These are phyloP conservation scores for Candida buenavistaensis DNA, from an alignment of 1,139 yeast species.

Conservation along the genomic window DNA sequence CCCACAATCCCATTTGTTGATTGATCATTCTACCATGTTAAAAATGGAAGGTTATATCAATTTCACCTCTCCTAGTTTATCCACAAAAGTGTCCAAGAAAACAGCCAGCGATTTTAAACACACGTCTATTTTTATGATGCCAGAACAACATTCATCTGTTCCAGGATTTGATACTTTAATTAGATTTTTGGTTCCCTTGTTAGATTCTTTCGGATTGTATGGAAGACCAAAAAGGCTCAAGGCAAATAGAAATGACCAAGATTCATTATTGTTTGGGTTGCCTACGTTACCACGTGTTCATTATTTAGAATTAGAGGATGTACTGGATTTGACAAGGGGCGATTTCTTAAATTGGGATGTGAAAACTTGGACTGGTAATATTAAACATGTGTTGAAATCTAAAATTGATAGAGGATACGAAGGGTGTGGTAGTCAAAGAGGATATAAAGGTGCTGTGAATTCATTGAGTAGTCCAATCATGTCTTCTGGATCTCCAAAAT, in stretches of 20 bases:
- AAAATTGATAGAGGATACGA: constrained; percentile 74
- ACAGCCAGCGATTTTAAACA: constrained; percentile 58
- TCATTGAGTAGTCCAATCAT: constrained; percentile 39
- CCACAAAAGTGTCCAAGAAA: constrained; percentile 41
- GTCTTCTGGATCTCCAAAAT: constrained; percentile 12
- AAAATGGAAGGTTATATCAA: constrained; percentile 81
- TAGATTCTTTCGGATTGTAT: constrained; percentile 84
- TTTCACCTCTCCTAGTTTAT: constrained; percentile 49
- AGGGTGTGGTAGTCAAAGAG: constrained; percentile 77
- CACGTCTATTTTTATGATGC: constrained; percentile 90
- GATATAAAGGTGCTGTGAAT: constrained; percentile 57
- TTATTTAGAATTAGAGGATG: constrained; percentile 53
- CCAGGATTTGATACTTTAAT: constrained; percentile 94
- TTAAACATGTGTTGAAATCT: constrained; percentile 61
- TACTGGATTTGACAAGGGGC: constrained; percentile 21
- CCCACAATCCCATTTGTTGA: constrained; percentile 78
- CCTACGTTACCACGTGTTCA: constrained; percentile 90
- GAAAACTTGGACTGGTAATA: constrained; percentile 64
- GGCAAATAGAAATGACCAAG: constrained; percentile 80
- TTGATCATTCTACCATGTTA: constrained; percentile 84
- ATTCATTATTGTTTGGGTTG: constrained; percentile 82
- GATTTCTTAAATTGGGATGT: constrained; percentile 57
- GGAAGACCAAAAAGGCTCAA: constrained; percentile 89
- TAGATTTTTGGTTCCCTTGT: constrained; percentile 77
- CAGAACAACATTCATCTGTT: constrained; percentile 89